Percentiles rank a stretch among this genome's conserved stretches.
phyloP scores from a whole-genome alignment of 768 basidiomycete genomes.

The Tricholoma sp. region DNA sequence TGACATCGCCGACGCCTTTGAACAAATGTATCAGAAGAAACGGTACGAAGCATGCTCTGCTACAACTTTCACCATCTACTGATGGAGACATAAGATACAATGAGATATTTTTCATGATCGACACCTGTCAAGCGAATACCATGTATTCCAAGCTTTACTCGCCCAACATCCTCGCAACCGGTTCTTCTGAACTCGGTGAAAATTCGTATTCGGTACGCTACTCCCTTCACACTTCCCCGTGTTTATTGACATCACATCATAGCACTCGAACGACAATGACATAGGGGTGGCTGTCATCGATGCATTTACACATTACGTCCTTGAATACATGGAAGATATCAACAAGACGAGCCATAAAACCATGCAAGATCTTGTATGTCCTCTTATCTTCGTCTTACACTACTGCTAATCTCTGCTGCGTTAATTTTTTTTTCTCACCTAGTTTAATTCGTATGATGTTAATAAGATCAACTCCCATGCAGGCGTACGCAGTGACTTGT shows the following conservation, averaged over 20 bases:
- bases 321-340: slow-evolving; percentile 87
- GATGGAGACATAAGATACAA: slow-evolving; percentile 60
- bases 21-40: slow-evolving; percentile 98
- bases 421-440: neutral
- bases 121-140: slow-evolving; percentile 96
- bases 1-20: slow-evolving; percentile 96
- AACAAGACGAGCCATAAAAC: slow-evolving; percentile 84
- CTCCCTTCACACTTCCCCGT: neutral
- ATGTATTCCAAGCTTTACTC: slow-evolving; percentile 94
- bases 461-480: slow-evolving; percentile 76
- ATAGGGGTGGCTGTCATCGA: slow-evolving; percentile 97
- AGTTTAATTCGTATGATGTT: slow-evolving; percentile 82
- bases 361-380: slow-evolving; percentile 77
- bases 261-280: slow-evolving; percentile 93
- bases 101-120: slow-evolving; percentile 96
- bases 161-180: slow-evolving; percentile 88
- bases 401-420: neutral
- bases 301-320: slow-evolving; percentile 85
- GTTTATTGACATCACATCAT: slow-evolving; percentile 1
- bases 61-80: neutral
- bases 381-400: neutral
- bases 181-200: slow-evolving; percentile 77
- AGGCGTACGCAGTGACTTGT: slow-evolving; percentile 86
- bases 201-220: slow-evolving; percentile 82
- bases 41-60: slow-evolving; percentile 42